Evolutionary conservation across 2,329 filamentous ascomycete genomes (phyloP).

Genomic region (Daldinia sp.): DNA sequence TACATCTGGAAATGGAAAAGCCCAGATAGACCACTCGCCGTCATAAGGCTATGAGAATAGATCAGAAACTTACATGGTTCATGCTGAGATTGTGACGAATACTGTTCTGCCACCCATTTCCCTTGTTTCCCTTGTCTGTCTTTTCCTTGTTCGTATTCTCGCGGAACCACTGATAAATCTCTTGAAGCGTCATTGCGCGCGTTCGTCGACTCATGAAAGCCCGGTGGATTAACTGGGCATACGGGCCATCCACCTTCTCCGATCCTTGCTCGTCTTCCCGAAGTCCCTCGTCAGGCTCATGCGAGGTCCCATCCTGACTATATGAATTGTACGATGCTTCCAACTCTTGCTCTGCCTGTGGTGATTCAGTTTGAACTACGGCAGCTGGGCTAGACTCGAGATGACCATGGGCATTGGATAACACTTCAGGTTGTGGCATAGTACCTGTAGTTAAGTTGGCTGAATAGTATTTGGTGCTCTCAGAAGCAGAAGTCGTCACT

Average conservation of each 20-base stretch:
- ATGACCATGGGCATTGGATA: slow-evolving; percentile 19
- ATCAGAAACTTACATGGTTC: slow-evolving; percentile 78
- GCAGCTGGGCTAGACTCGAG: slow-evolving; percentile 18
- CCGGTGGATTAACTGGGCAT: slow-evolving; percentile 83
- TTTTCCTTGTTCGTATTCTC: slow-evolving; percentile 82
- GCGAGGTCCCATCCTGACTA: slow-evolving; percentile 29
- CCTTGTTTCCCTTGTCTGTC: slow-evolving; percentile 61
- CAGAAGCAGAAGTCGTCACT: slow-evolving; percentile 21
- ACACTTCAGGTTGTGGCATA: slow-evolving; percentile 26
- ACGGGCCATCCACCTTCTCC: slow-evolving; percentile 69
- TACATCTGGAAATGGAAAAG: too few relatives aligned
- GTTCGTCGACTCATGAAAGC: slow-evolving; percentile 76
- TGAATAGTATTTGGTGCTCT: slow-evolving; percentile 9
- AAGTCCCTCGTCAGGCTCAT: slow-evolving; percentile 27
- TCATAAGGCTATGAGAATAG: not conserved
- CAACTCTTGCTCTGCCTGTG: slow-evolving; percentile 13
- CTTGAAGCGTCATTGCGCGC: slow-evolving; percentile 81
- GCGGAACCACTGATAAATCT: slow-evolving; percentile 92
- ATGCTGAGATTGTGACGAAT: slow-evolving; percentile 96
- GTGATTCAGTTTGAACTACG: slow-evolving; percentile 25
- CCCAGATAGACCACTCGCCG: too few relatives aligned
- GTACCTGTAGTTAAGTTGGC: slow-evolving; percentile 21
- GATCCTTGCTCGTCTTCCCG: slow-evolving; percentile 43
- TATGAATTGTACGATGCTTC: slow-evolving; percentile 4
- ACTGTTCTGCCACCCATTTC: slow-evolving; percentile 88